Percentiles rank a stretch among this genome's conserved stretches.
phyloP scores from a whole-genome alignment of 371 early-diverging fungal species.

The Syncephalastrum racemosum region DNA sequence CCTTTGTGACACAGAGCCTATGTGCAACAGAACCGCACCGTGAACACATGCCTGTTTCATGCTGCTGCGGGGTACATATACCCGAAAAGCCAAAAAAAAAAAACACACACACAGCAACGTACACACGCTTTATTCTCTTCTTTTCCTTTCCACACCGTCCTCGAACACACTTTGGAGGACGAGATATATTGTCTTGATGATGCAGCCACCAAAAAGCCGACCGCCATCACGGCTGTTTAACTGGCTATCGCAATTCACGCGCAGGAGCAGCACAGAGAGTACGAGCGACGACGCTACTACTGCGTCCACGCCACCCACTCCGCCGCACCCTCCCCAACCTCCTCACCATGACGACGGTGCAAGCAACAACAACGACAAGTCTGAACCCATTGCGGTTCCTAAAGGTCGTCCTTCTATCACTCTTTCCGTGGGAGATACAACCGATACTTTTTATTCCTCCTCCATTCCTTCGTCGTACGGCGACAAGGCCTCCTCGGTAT shows the following conservation, averaged over 20 bases:
- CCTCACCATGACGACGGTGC: neutral
- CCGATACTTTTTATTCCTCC: slow-evolving; percentile 11
- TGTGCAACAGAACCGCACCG: too few relatives aligned
- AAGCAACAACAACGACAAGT: neutral
- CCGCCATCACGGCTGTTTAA: slow-evolving; percentile 16
- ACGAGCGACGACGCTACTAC: slow-evolving; percentile 7
- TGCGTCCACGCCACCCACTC: slow-evolving; percentile 20
- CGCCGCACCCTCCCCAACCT: slow-evolving; percentile 22
- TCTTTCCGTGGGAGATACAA: slow-evolving; percentile 10
- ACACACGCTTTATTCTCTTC: too few relatives aligned
- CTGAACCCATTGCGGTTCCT: slow-evolving; percentile 16
- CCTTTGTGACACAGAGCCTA: too few relatives aligned
- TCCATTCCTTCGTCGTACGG: slow-evolving; percentile 4
- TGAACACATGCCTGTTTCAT: too few relatives aligned
- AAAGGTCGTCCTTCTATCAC: slow-evolving; percentile 12
- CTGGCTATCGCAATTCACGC: slow-evolving; percentile 19
- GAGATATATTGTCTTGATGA: neutral
- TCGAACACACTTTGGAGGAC: too few relatives aligned
- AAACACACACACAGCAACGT: neutral
- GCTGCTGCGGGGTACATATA: too few relatives aligned
- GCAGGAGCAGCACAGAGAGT: slow-evolving; percentile 5
- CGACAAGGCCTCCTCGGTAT: too few relatives aligned
- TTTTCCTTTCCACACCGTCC: too few relatives aligned
- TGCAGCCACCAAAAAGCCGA: slow-evolving; percentile 9
- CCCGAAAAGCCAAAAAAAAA: neutral